Evolutionary conservation across 768 basidiomycete species (phyloP).

Genomic region (Termitomyces bulborhizus): DNA sequence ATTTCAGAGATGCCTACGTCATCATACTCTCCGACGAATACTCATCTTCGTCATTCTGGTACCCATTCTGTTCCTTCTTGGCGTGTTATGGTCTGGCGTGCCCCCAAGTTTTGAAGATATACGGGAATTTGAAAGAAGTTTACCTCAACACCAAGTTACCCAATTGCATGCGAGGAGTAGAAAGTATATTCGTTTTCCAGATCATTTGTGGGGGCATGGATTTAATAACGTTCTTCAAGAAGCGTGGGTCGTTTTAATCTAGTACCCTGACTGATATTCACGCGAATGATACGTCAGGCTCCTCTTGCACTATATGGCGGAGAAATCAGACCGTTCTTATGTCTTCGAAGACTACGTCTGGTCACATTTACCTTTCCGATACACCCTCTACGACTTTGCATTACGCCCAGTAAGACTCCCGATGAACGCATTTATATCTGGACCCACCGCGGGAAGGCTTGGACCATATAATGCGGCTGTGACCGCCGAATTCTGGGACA

Average conservation of each 20-base stretch:
- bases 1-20: constrained; percentile 10
- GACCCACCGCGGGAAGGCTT: constrained; percentile 48
- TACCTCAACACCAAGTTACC: constrained; percentile 18
- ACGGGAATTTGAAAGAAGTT: constrained; percentile 14
- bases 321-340: constrained; percentile 42
- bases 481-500: constrained; percentile 42
- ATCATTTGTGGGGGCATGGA: constrained; percentile 55
- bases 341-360: constrained; percentile 62
- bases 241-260: constrained; percentile 27
- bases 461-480: constrained; percentile 31
- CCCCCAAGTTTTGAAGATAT: constrained; percentile 19
- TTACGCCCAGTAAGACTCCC: constrained; percentile 48
- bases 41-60: constrained; percentile 11
- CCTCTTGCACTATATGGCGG: constrained; percentile 47
- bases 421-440: constrained; percentile 51
- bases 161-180: constrained; percentile 8
- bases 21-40: constrained; percentile 13
- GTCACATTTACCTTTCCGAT: constrained; percentile 48
- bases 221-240: constrained; percentile 60
- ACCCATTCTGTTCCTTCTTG: constrained; percentile 14
- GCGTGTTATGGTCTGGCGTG: constrained; percentile 17
- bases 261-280: not conserved
- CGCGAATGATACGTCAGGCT: constrained; percentile 23
- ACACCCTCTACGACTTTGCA: constrained; percentile 47
- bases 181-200: constrained; percentile 43